Conservation (phyloP, 495 filamentous ascomycete genomes). For the Talaromyces trachyspermus region DNA sequence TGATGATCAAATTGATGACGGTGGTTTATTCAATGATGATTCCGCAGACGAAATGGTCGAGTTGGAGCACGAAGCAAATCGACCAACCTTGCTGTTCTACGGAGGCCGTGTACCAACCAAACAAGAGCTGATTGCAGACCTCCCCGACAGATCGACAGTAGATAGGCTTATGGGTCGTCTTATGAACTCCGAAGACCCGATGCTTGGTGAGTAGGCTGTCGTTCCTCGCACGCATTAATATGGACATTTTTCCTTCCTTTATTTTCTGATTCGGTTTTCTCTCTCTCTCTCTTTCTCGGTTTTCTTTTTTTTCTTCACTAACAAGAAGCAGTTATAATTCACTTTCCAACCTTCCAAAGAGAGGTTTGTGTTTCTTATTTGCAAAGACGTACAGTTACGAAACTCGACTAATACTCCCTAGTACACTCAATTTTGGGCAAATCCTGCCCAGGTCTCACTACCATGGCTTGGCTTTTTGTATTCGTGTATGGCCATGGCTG, state of each 20-base stretch:
- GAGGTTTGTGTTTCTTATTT: conserved; percentile 13
- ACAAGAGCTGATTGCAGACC: conserved; percentile 31
- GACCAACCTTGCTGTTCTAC: conserved; percentile 37
- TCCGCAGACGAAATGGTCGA: conserved; percentile 21
- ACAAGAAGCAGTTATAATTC: conserved; percentile 25
- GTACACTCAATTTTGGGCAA: conserved; percentile 32
- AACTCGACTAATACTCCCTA: conserved; percentile 1
- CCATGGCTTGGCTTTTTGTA: conserved; percentile 34
- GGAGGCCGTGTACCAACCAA: conserved; percentile 21
- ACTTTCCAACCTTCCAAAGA: conserved; percentile 38
- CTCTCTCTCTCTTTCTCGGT: too few relatives aligned
- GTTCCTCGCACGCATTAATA: neutral
- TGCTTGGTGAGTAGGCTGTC: conserved; percentile 20
- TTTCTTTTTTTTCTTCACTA: too few relatives aligned
- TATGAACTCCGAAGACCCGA: conserved; percentile 36
- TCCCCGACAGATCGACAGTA: conserved; percentile 32
- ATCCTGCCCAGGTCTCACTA: conserved; percentile 23
- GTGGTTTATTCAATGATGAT: conserved; percentile 14
- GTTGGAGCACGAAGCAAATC: conserved; percentile 15
- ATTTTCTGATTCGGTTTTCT: conserved; percentile 1
- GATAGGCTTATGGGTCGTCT: conserved; percentile 41
- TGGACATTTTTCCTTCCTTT: neutral
- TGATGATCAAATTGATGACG: neutral
- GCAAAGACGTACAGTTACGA: neutral
- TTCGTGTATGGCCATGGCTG: conserved; percentile 24